phyloP scores from a whole-genome alignment of 2,329 filamentous ascomycete genomes.

The Blastomyces silverae region DNA sequence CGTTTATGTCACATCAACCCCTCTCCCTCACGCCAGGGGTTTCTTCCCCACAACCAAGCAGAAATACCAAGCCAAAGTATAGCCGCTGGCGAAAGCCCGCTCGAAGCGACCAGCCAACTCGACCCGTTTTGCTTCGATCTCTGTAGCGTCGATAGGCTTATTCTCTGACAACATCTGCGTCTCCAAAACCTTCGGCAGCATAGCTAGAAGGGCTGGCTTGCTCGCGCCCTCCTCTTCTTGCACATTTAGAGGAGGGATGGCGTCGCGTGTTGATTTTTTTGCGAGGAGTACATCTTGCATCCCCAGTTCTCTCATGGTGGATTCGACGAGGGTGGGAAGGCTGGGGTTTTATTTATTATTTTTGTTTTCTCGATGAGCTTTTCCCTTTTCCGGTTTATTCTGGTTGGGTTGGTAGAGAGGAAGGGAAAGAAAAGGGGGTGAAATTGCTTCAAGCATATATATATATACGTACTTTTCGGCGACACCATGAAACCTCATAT shows the following conservation, averaged over 20 bases:
- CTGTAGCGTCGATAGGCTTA: not conserved
- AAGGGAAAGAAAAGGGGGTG: too few species aligned
- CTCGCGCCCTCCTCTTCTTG: too few species aligned
- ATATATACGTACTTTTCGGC: not conserved
- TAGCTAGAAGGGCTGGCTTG: not conserved
- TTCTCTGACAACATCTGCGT: constrained; percentile 2
- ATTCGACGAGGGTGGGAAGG: not conserved
- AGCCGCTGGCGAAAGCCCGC: not conserved
- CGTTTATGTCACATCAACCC: not conserved
- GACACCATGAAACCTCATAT: not conserved
- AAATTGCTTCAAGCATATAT: not conserved
- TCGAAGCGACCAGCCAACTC: not conserved
- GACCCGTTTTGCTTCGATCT: not conserved
- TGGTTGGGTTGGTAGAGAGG: not conserved
- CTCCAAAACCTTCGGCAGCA: constrained; percentile 6
- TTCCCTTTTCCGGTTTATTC: not conserved
- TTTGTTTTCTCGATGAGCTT: not conserved
- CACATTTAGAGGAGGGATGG: not conserved
- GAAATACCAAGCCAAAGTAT: not conserved
- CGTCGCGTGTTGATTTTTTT: not conserved
- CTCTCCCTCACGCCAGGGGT: not conserved
- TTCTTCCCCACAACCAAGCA: not conserved
- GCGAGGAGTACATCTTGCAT: not conserved
- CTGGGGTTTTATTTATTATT: not conserved
- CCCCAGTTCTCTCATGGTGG: not conserved